Evolutionary conservation across 306 rosid species (phyloP), one percentile per base, ranked within the genome.

Genomic region (Corylus avellana): DNA sequence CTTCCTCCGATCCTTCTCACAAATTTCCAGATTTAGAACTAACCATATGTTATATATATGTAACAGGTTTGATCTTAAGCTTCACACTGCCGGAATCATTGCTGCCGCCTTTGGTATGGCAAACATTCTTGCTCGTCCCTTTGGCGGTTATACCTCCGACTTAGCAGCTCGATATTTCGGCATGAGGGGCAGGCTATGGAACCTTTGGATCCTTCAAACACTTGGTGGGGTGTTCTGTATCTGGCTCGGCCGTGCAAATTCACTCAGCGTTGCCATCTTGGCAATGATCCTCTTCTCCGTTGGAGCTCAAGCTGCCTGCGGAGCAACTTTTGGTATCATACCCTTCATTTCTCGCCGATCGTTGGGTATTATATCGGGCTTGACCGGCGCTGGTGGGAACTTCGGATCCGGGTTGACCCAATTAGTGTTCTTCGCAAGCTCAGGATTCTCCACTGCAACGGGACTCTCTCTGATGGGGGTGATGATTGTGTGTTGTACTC

Each of bases 41-140:
- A 58, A 58, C 9, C 6, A 5, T 63, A 2, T 29, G 25, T 74
- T 79, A 8, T 8, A 2, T 70, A 50, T 35, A 22, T 61, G n/a
- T 25, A 27, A 63, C 77, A 86, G 89, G 79, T 86, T 88, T 56
- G 37, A 91, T 76, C 95, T 92, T 1, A 84, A 91, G 85, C 92
- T 95, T 54, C 98, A 89, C 89, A 88, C 92, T 0, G 98, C 98
- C 1, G 98, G 98, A 70, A 77, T 90, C 22, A 91, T 95, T 7
- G 98, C 98, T 0, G 98, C 97, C 1, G 66, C 92, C 16, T 95
- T 95, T 16, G 98, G 98, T 13, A 92, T 92, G 98, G 98, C 98
- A 13, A 95, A 95, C 84, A 0, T 95, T 0, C 8, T 89, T 1
- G 96, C 98, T 54, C 87, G 98, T 4, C 98, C 98, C 12, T 87